A percentile compares a stretch with the other conserved stretches of the same genome.
phyloP scores from a whole-genome alignment of 148 eudicot genomes.

The Rhododendron molle region DNA sequence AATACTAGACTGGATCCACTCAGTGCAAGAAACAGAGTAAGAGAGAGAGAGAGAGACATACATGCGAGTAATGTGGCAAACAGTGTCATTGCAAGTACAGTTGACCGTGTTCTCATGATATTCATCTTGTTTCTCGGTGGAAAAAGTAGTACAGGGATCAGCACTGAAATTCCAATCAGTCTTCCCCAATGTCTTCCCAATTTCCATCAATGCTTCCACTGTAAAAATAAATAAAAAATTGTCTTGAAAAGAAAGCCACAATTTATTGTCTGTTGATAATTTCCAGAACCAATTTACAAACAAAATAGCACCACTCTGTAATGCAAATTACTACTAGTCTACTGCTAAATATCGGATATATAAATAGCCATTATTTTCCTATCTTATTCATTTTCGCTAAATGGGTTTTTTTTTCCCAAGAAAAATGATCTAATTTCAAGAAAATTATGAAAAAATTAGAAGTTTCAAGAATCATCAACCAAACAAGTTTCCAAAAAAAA shows the following conservation, averaged over 20 bases:
- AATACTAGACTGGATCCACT: too few relatives aligned
- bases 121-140: background rate
- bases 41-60: conserved; percentile 4
- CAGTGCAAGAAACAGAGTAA: too few relatives aligned
- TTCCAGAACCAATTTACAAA: background rate
- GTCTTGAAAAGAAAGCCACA: background rate
- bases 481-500: too few relatives aligned
- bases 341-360: too few relatives aligned
- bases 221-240: background rate
- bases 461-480: too few relatives aligned
- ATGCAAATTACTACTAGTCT: too few relatives aligned
- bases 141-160: conserved; percentile 29
- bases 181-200: conserved; percentile 26
- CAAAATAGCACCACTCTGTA: too few relatives aligned
- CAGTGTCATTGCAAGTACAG: conserved; percentile 17
- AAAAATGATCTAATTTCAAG: too few relatives aligned
- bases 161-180: conserved; percentile 17
- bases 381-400: too few relatives aligned
- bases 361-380: too few relatives aligned
- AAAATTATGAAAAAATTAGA: too few relatives aligned
- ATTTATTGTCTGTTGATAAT: background rate
- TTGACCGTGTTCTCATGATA: conserved; percentile 1
- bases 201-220: conserved; percentile 25
- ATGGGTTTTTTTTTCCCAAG: too few relatives aligned
- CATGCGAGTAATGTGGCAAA: conserved; percentile 28